phyloP scores from a whole-genome alignment of 768 basidiomycete genomes.

The Antrodiella citrinella region DNA sequence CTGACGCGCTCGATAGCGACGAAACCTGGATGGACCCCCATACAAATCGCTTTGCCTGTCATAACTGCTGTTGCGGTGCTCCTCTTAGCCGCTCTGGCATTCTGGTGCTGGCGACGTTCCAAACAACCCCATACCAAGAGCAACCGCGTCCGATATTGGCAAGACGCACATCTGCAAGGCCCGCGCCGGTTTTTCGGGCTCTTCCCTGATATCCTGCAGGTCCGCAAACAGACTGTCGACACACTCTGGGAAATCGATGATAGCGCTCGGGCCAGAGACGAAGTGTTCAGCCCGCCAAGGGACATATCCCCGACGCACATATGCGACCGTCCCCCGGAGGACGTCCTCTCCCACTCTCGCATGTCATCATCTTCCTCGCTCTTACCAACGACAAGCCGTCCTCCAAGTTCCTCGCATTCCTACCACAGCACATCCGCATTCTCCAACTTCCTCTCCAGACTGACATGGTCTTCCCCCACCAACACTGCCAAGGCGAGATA shows the following conservation, averaged over 20 bases:
- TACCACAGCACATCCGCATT: background rate
- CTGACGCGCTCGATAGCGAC: too few species aligned
- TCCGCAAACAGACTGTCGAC: constrained; percentile 1
- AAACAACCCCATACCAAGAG: constrained; percentile 7
- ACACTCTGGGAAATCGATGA: constrained; percentile 17
- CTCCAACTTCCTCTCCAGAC: constrained; percentile 1
- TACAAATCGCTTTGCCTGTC: constrained; percentile 28
- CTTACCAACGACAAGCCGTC: background rate
- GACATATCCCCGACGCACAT: background rate
- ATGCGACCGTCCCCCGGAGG: background rate
- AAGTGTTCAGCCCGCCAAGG: background rate
- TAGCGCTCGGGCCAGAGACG: background rate
- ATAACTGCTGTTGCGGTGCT: constrained; percentile 26
- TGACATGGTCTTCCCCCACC: constrained; percentile 7
- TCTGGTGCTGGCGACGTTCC: constrained; percentile 17
- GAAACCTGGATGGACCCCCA: constrained; percentile 6
- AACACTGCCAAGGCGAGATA: constrained; percentile 1
- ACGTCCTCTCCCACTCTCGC: constrained; percentile 4
- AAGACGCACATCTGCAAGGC: constrained; percentile 8
- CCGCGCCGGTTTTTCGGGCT: constrained; percentile 13
- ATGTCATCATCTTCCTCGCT: constrained; percentile 6
- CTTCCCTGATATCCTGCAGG: constrained; percentile 8
- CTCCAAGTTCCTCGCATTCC: background rate
- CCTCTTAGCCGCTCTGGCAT: constrained; percentile 14
- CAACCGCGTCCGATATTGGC: constrained; percentile 1